Conservation (phyloP, 768 basidiomycete species). For the Tephrocybe sp. region DNA sequence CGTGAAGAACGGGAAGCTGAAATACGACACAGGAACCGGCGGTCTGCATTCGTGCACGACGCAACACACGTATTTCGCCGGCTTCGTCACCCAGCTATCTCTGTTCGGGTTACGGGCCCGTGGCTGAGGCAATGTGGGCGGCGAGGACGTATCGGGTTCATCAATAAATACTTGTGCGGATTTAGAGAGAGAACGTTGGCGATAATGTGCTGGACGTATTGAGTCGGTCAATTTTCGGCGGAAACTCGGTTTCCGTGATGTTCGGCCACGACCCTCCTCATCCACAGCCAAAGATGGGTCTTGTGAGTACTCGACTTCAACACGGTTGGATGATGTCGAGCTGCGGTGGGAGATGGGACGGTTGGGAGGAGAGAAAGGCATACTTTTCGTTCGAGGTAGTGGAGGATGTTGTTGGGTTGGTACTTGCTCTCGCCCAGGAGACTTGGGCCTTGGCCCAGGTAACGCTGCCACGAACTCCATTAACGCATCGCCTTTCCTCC, state of each 20-base stretch:
- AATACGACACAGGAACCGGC: slow-evolving; percentile 63
- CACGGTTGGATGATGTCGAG: slow-evolving; percentile 21
- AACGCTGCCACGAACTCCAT: slow-evolving; percentile 14
- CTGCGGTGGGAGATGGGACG: slow-evolving; percentile 17
- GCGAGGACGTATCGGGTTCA: slow-evolving; percentile 18
- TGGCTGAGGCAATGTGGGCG: slow-evolving; percentile 14
- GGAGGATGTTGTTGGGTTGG: slow-evolving; percentile 1
- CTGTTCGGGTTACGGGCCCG: slow-evolving; percentile 22
- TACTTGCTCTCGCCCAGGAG: slow-evolving; percentile 4
- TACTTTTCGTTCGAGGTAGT: slow-evolving; percentile 50
- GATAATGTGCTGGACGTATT: slow-evolving; percentile 18
- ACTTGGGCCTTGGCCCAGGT: slow-evolving; percentile 7
- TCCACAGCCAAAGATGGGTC: slow-evolving; percentile 11
- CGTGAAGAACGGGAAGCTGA: slow-evolving; percentile 75
- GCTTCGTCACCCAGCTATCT: slow-evolving; percentile 46
- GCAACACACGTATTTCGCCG: slow-evolving; percentile 62
- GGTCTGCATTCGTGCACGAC: slow-evolving; percentile 72
- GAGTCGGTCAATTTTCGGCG: slow-evolving; percentile 27
- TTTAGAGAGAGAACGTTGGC: slow-evolving; percentile 19
- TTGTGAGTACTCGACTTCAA: slow-evolving; percentile 13
- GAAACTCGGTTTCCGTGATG: slow-evolving; percentile 25
- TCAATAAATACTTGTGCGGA: slow-evolving; percentile 28
- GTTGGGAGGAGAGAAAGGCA: slow-evolving; percentile 35
- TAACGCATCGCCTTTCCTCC: slow-evolving; percentile 18
- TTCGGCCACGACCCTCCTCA: slow-evolving; percentile 27